Conservation (phyloP, 2,329 filamentous ascomycete species). For the Aureobasidium sp. region DNA sequence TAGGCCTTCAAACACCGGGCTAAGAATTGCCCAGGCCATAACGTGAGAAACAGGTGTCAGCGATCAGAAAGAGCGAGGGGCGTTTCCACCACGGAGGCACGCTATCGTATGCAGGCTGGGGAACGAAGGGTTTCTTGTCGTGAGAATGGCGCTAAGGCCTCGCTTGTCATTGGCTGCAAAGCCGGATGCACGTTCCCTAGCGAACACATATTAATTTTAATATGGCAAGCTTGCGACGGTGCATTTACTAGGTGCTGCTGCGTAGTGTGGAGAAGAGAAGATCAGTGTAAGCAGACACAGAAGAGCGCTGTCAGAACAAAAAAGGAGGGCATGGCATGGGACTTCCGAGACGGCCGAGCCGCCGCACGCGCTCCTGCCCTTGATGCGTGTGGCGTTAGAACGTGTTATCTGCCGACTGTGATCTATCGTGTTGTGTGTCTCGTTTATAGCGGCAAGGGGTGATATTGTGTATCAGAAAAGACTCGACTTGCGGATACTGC, state of each 20-base stretch:
- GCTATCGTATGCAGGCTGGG: constrained; percentile 12
- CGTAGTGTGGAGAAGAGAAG: not conserved
- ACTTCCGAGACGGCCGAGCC: not conserved
- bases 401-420: not conserved
- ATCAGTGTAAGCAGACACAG: not conserved
- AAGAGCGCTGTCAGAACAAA: not conserved
- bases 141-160: not conserved
- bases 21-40: not conserved
- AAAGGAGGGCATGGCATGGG: not conserved
- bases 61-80: not conserved
- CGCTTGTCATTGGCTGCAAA: constrained; percentile 9
- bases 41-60: not conserved
- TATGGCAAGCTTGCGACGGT: not conserved
- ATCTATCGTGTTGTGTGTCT: not conserved
- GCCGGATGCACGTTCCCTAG: constrained; percentile 9
- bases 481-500: not conserved
- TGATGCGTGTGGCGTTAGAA: not conserved
- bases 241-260: not conserved
- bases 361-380: not conserved
- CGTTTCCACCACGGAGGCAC: not conserved
- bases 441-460: constrained; percentile 1
- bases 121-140: not conserved
- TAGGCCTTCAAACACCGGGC: not conserved
- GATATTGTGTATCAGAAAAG: not conserved
- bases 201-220: constrained; percentile 1